Evolutionary conservation across 1,284 basidiomycete genomes (phyloP), one percentile per base, ranked within the genome.

Genomic region (Apiotrichum gamsii): DNA sequence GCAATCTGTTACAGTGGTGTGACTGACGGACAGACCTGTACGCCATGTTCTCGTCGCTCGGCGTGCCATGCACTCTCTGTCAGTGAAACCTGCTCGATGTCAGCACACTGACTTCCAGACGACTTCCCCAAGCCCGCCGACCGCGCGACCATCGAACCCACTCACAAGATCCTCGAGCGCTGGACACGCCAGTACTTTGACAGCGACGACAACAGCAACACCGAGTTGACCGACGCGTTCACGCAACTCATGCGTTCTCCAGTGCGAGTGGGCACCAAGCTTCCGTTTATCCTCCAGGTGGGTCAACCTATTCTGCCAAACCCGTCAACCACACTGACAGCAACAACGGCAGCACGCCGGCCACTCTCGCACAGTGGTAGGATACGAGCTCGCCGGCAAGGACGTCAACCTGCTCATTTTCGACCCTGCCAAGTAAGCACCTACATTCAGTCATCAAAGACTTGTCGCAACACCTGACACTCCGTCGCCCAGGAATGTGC

Each of bases 291-390:
- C 31, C 73, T 93, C 36, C 75, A 76, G 56, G 73, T 73, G 40
- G 40, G 70, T 34, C 46, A 14, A n/a, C n/a, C n/a, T n/a, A n/a
- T n/a, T n/a, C n/a, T n/a, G n/a, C n/a, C n/a, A n/a, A n/a, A n/a
- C n/a, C n/a, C n/a, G n/a, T n/a, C n/a, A n/a, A n/a, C n/a, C 15
- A 3, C 10, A 37, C 8, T 19, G 4, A 0, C 10, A n/a, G n/a
- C 3, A 16, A n/a, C 18, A 14, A 15, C 25, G 18, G 35, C 82
- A 91, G 74, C 82, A 87, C 58, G 65, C 77, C 4, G 87, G 88
- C 0, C 89, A 93, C 71, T 91, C 89, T 14, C 73, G 85, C n/a
- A 84, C 83, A 2, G 81, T 93, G 14, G 77, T 91, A 2, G 89
- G 89, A 1, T 90, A 84, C 58, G 87, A 91, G 63, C 69, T 82